Conservation (phyloP, 2,329 filamentous ascomycete genomes). For the Cladorrhinum sp. region DNA sequence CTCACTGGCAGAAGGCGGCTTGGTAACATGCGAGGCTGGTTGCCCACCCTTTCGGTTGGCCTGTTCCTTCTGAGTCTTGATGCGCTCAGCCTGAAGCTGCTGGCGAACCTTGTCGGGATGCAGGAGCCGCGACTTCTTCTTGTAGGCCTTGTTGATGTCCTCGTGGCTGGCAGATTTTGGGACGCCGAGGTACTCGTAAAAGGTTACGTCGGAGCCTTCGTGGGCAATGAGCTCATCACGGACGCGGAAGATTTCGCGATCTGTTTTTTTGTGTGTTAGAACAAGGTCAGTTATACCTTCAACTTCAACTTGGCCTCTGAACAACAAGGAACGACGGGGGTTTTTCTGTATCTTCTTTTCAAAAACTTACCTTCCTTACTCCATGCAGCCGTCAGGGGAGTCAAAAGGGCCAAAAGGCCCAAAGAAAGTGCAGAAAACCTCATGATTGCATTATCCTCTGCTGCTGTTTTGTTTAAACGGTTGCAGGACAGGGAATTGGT, state of each 20-base stretch:
- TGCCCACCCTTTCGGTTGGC: conserved; percentile 52
- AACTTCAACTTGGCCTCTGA: not conserved
- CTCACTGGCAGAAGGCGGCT: conserved; percentile 70
- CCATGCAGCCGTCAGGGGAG: conserved; percentile 71
- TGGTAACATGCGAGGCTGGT: conserved; percentile 62
- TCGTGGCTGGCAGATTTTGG: conserved; percentile 71
- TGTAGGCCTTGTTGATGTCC: conserved; percentile 91
- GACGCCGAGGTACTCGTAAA: conserved; percentile 91
- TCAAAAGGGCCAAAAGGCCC: conserved; percentile 66
- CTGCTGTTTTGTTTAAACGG: conserved; percentile 2
- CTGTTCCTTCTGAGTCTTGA: conserved; percentile 52
- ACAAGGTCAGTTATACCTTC: too few relatives aligned
- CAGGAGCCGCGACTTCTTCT: conserved; percentile 75
- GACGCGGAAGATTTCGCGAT: conserved; percentile 96
- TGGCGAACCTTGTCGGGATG: conserved; percentile 97
- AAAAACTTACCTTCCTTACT: conserved; percentile 70
- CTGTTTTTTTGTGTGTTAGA: conserved; percentile 46
- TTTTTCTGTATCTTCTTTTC: not conserved
- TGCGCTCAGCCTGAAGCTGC: conserved; percentile 69
- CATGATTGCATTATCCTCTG: conserved; percentile 60
- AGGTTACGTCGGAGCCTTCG: conserved; percentile 77
- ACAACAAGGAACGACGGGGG: not conserved
- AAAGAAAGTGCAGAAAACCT: conserved; percentile 65
- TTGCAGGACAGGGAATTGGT: not conserved
- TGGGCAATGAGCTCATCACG: conserved; percentile 76